phyloP scores from a whole-genome alignment of 352 stramenopile species.

The Phytophthora citricola region DNA sequence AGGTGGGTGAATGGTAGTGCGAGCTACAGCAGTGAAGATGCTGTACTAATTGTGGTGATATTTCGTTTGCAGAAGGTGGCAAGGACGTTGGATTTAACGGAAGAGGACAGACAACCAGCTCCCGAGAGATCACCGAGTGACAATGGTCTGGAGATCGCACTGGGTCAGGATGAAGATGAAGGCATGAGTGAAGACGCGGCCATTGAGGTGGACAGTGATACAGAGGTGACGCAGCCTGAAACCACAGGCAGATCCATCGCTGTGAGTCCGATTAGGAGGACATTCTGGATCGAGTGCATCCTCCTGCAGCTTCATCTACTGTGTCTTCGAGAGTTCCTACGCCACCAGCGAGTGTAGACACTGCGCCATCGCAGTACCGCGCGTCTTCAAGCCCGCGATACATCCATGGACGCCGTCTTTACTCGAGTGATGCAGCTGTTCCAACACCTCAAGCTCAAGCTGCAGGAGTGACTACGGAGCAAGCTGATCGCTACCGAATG shows the following conservation, averaged over 20 bases:
- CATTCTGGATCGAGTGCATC: slow-evolving; percentile 30
- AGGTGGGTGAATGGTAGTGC: slow-evolving; percentile 12
- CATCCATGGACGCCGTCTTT: slow-evolving; percentile 29
- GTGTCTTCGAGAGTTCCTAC: background rate
- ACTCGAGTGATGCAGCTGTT: slow-evolving; percentile 20
- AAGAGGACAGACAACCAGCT: slow-evolving; percentile 6
- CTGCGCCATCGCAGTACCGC: slow-evolving; percentile 19
- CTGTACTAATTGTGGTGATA: slow-evolving; percentile 1
- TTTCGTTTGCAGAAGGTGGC: slow-evolving; percentile 27
- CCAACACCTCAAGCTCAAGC: slow-evolving; percentile 11
- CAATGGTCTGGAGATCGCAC: background rate
- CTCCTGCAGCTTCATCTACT: slow-evolving; percentile 2
- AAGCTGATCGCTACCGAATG: slow-evolving; percentile 43
- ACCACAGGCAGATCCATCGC: slow-evolving; percentile 16
- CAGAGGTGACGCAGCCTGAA: slow-evolving; percentile 3
- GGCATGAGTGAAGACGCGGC: slow-evolving; percentile 11
- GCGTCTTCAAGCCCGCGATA: slow-evolving; percentile 30
- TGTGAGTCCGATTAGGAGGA: slow-evolving; percentile 34
- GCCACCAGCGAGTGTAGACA: background rate
- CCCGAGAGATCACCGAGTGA: slow-evolving; percentile 20
- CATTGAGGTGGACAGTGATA: slow-evolving; percentile 25
- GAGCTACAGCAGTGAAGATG: background rate
- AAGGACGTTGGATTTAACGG: slow-evolving; percentile 31
- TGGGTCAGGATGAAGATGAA: slow-evolving; percentile 1
- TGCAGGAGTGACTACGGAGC: slow-evolving; percentile 39